Evolutionary conservation across 1,139 yeast species (phyloP), one percentile per base, ranked within the genome.

Genomic region (Starmera stellimalicola): DNA sequence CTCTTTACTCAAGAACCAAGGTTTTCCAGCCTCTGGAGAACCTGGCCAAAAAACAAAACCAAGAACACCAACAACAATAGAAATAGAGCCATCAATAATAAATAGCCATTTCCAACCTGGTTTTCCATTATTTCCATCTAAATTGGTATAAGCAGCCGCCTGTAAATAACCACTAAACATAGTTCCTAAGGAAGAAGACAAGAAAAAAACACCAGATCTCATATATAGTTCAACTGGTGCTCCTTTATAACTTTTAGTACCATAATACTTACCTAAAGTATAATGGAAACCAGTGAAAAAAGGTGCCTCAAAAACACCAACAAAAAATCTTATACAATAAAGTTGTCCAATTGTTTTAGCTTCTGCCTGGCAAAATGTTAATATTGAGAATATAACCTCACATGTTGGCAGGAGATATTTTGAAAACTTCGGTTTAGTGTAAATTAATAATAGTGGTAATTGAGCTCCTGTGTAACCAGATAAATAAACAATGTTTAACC

Each of bases 71-170:
- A 68, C 62, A 2, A 65, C 65, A 6, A 65, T 35, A 2, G 71
- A 63, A 18, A 75, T 61, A 32, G 72, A 53, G 8, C 77, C 77
- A 50, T 77, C 82, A 40, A 77, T 64, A 36, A 77, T 68, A 45
- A 73, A 77, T 54, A 74, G 68, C 83, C 83, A 77, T 53, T 73
- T 65, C 81, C 82, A 77, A 7, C 78, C 70, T 20, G 54, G 63
- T 24, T 69, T 55, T 2, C 78, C 76, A 33, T 51, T 51, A 10
- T 51, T 52, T 16, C 69, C 70, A 33, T 60, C 58, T 42, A 71
- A 50, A 23, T 52, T 45, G 32, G 65, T 55, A 42, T 60, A 67
- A 32, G 73, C 65, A 11, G 77, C 73, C 15, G 75, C 69, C 29
- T 77, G 75, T 28, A 76, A 55, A 31, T 72, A 62, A 18, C 80